Evolutionary conservation across 805 yeast species (phyloP).

Genomic region (Middelhovenomyces tepae): DNA sequence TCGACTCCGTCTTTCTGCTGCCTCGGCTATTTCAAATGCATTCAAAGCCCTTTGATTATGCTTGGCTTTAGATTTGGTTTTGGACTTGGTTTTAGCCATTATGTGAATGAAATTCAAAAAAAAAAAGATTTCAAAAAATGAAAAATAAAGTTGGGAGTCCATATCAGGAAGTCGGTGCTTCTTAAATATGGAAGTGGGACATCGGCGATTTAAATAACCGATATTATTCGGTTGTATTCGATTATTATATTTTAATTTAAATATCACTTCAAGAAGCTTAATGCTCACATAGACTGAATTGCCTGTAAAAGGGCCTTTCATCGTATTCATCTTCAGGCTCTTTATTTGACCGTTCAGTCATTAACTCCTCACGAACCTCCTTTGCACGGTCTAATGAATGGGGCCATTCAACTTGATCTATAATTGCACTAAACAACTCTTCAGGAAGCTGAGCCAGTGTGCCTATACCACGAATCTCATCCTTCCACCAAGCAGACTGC

Average conservation of each 20-base stretch:
- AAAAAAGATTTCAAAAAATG: conserved; percentile 1
- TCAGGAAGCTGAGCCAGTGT: conserved; percentile 8
- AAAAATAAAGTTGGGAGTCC: too few species aligned
- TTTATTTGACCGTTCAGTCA: conserved; percentile 26
- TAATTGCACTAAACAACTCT: conserved; percentile 6
- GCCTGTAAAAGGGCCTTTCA: conserved; percentile 18
- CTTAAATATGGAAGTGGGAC: too few species aligned
- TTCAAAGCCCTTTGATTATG: conserved; percentile 34
- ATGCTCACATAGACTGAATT: conserved; percentile 32
- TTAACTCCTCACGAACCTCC: conserved; percentile 24
- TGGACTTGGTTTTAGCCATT: conserved; percentile 9
- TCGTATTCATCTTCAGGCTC: conserved; percentile 12
- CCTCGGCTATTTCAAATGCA: conserved; percentile 44
- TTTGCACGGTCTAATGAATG: conserved; percentile 24
- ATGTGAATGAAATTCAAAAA: conserved; percentile 1
- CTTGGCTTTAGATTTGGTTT: conserved; percentile 7
- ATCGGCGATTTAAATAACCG: too few species aligned
- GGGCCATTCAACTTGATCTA: conserved; percentile 15
- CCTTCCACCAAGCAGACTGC: conserved; percentile 30
- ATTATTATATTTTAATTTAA: too few species aligned
- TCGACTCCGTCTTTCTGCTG: conserved; percentile 28
- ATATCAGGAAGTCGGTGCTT: too few species aligned
- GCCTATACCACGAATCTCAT: conserved; percentile 7
- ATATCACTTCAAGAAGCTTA: too few species aligned
- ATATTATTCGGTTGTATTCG: too few species aligned